Conservation (phyloP, 257 asterid genomes). For the Voacanga thouarsii region DNA sequence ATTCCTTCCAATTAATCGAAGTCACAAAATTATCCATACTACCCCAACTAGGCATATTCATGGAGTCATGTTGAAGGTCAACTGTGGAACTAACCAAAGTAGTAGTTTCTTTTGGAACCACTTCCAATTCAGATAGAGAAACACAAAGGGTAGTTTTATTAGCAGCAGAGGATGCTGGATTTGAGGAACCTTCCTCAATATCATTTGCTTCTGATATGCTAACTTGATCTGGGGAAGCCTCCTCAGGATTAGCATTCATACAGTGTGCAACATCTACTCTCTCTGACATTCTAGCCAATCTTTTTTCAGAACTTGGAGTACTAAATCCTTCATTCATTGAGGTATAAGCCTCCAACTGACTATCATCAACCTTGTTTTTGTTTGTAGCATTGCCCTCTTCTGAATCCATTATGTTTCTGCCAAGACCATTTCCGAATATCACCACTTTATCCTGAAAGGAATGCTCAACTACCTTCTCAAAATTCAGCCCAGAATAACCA, state of each 20-base stretch:
- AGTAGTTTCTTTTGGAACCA: slow-evolving; percentile 31
- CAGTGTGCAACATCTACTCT: slow-evolving; percentile 19
- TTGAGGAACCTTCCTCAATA: background rate
- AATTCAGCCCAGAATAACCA: slow-evolving; percentile 21
- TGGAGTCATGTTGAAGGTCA: slow-evolving; percentile 19
- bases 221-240: slow-evolving; percentile 15
- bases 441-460: slow-evolving; percentile 20
- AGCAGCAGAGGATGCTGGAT: slow-evolving; percentile 4
- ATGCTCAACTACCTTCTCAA: slow-evolving; percentile 26
- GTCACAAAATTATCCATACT: slow-evolving; percentile 19
- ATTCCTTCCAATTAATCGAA: slow-evolving; percentile 23
- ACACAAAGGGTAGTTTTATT: slow-evolving; percentile 12
- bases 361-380: slow-evolving; percentile 23
- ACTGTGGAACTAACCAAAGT: slow-evolving; percentile 26
- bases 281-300: slow-evolving; percentile 27
- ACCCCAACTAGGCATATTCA: slow-evolving; percentile 23
- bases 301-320: slow-evolving; percentile 30
- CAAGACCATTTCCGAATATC: slow-evolving; percentile 18
- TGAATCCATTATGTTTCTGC: slow-evolving; percentile 20
- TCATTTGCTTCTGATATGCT: slow-evolving; percentile 15
- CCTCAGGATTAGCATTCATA: slow-evolving; percentile 31
- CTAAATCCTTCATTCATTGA: slow-evolving; percentile 22
- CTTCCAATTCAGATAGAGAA: slow-evolving; percentile 27
- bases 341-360: slow-evolving; percentile 17
- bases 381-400: slow-evolving; percentile 22